Conservation (phyloP, 139 green algal genomes). For the Chlorella ohadii region DNA sequence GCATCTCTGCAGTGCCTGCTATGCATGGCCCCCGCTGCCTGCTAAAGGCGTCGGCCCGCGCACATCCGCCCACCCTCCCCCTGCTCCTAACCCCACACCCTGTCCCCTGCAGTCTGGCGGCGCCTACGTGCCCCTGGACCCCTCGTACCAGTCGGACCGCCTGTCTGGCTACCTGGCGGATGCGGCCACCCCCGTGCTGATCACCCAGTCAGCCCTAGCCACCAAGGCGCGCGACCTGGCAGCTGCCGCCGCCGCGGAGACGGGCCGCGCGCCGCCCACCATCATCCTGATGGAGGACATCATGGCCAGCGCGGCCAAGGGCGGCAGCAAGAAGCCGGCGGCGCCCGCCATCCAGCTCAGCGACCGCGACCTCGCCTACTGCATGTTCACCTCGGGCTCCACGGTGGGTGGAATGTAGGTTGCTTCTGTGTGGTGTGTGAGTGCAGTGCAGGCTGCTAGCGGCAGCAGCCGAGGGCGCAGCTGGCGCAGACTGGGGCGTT, state of each 20-base stretch:
- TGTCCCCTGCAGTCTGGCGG: conserved; percentile 38
- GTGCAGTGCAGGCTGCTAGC: no score
- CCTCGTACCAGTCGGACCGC: conserved; percentile 55
- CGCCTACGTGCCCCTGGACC: conserved; percentile 67
- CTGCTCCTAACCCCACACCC: no score
- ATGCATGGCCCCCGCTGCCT: no score
- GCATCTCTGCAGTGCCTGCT: no score
- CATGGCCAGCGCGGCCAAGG: background rate
- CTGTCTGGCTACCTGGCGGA: conserved; percentile 59
- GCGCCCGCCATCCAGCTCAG: background rate
- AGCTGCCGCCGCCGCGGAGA: background rate
- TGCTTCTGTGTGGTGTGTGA: no score
- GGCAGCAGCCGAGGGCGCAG: no score
- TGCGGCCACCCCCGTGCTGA: background rate
- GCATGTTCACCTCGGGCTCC: conserved; percentile 75
- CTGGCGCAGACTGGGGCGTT: no score
- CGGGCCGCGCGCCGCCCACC: no score
- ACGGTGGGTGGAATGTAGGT: conserved; percentile 44
- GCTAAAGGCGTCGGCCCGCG: no score
- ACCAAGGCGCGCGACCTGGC: conserved; percentile 3
- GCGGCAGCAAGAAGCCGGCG: no score
- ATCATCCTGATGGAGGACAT: background rate
- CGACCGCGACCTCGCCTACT: conserved; percentile 50
- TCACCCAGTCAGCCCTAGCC: conserved; percentile 11
- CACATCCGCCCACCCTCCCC: no score